phyloP scores from a whole-genome alignment of 139 green algal genomes.

The Yamagishiella unicocca region DNA sequence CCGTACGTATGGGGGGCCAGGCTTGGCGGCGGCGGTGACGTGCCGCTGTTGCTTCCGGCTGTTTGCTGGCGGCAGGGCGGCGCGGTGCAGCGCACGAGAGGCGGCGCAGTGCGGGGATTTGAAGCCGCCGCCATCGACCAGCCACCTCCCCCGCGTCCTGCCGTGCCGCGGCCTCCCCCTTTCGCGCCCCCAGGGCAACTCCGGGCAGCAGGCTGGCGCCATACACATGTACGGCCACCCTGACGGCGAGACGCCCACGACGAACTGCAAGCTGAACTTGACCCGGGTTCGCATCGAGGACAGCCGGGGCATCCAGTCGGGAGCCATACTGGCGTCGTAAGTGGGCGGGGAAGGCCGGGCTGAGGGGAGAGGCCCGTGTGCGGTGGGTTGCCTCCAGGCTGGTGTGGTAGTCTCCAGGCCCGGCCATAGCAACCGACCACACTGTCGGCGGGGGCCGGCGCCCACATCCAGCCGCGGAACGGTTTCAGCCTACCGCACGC shows the following conservation, averaged over 20 bases:
- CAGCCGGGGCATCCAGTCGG: slow-evolving; percentile 2
- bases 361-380: background rate
- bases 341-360: background rate
- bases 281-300: background rate
- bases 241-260: background rate
- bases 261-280: background rate
- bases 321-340: slow-evolving; percentile 1
- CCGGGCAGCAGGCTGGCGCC: background rate
- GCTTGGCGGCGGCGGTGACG: background rate
- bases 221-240: background rate
- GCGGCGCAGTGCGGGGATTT: background rate
- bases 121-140: background rate
- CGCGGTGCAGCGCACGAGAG: background rate
- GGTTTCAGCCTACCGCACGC: too few relatives aligned
- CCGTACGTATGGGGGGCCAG: background rate
- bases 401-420: background rate
- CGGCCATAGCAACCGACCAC: background rate
- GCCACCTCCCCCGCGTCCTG: background rate
- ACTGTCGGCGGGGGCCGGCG: too few relatives aligned
- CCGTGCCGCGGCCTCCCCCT: background rate
- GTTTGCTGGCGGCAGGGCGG: background rate
- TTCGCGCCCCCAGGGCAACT: background rate
- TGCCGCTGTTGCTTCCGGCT: background rate
- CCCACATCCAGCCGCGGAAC: too few relatives aligned
- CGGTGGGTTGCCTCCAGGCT: background rate